Evolutionary conservation across 2,329 filamentous ascomycete species (phyloP), one percentile per base, ranked within the genome.

Genomic region (Cytospora chrysosperma): DNA sequence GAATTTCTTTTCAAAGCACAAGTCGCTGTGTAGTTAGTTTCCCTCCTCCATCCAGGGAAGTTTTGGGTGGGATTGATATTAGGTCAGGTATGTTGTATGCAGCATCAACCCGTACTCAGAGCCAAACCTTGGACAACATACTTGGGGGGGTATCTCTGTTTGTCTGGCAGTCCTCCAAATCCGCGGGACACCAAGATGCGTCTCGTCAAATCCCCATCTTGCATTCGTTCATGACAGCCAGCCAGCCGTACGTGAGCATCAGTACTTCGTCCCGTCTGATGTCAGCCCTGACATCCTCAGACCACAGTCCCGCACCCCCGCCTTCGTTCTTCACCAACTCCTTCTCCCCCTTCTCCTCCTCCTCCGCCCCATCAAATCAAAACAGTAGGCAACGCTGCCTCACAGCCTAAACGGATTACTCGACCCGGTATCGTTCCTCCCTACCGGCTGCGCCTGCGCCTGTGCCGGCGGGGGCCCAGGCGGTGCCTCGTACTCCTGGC

Each of bases 401-500:
- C n/a, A n/a, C n/a, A n/a, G n/a, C 50, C 64, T 51, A 58, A 69
- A 69, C 30, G 63, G 70, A 51, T 70, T 70, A 51, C 58, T 53
- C 32, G 50, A 67, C 12, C 62, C 67, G 8, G 66, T 68, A 49
- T 67, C 65, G 62, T 69, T 63, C 51, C 70, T 68, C 66, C 67
- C 65, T 19, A 70, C 26, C 69, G 37, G 34, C 30, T 58, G 61
- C 28, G 13, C 13, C 34, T 58, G 47, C n/a, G 12, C 19, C n/a
- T 50, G 57, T 21, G 37, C 26, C 3, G 58, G 58, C 6, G 58
- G 58, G 10, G 58, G 58, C 1, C 58, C 58, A 3, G 58, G 51
- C 28, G 58, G 58, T 12, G 53, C 37, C 21, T 54, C 56, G 34
- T 63, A 59, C 71, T 71, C 68, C 73, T 86, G 84, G 27, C 74